Evolutionary conservation across 2,329 filamentous ascomycete genomes (phyloP).

Genomic region (Verticillium longisporum): DNA sequence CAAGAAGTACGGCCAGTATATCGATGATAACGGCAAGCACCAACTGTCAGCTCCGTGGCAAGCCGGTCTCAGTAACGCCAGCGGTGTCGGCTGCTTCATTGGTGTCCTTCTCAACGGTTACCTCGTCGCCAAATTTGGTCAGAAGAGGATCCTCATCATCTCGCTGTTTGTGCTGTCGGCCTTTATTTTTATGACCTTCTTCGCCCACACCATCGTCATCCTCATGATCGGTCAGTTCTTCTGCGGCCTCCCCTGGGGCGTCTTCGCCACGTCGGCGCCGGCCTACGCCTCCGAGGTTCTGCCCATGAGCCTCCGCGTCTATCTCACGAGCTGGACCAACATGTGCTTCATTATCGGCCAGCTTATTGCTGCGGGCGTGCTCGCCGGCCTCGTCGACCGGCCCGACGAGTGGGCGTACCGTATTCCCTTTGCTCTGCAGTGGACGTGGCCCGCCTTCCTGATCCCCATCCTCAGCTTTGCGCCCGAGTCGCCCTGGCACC

Average conservation of each 20-base stretch:
- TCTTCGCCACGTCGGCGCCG: constrained; percentile 35
- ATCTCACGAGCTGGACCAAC: constrained; percentile 37
- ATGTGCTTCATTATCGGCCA: constrained; percentile 35
- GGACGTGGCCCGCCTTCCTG: constrained; percentile 38
- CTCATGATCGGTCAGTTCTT: constrained; percentile 27
- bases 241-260: constrained; percentile 29
- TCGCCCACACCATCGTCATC: constrained; percentile 21
- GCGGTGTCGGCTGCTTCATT: constrained; percentile 33
- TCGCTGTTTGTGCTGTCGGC: constrained; percentile 23
- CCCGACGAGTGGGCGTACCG: constrained; percentile 35
- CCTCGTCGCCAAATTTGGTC: constrained; percentile 27
- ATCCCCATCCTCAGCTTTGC: constrained; percentile 31
- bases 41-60: constrained; percentile 38
- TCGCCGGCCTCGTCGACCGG: constrained; percentile 25
- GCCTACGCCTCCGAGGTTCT: constrained; percentile 40
- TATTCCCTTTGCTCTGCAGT: constrained; percentile 41
- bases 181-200: constrained; percentile 32
- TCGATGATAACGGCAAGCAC: constrained; percentile 13
- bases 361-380: constrained; percentile 29
- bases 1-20: constrained; percentile 16
- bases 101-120: constrained; percentile 35
- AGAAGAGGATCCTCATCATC: constrained; percentile 28
- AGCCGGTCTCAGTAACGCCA: constrained; percentile 31
- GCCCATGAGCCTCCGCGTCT: constrained; percentile 31
- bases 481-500: constrained; percentile 39